These are phyloP conservation scores for Cercospora sp. DNA, from an alignment of 2,329 filamentous ascomycete species.

Conservation along the genomic window DNA sequence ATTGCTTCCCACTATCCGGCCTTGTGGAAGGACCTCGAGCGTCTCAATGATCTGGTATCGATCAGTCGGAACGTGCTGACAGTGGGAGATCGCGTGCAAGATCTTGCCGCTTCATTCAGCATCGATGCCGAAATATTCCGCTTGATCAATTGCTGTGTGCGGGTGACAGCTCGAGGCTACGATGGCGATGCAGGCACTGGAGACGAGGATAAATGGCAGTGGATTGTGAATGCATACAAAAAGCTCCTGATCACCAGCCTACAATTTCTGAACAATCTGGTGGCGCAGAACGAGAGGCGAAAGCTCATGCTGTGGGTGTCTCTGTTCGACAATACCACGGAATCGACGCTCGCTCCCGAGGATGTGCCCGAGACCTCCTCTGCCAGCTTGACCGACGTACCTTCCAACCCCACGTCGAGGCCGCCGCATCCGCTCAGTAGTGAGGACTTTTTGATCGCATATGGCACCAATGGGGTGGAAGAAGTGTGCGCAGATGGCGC, in stretches of 20 bases:
- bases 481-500: conserved; percentile 25
- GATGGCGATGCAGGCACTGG: conserved; percentile 62
- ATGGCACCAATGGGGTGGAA: conserved; percentile 30
- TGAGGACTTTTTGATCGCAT: conserved; percentile 35
- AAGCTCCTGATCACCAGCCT: conserved; percentile 64
- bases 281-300: conserved; percentile 64
- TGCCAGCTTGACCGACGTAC: conserved; percentile 32
- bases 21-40: conserved; percentile 62
- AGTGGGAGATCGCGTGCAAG: conserved; percentile 61
- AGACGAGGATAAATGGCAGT: conserved; percentile 66
- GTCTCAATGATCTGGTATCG: conserved; percentile 61
- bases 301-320: conserved; percentile 67
- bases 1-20: conserved; percentile 61
- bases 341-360: conserved; percentile 33
- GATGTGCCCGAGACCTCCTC: conserved; percentile 34
- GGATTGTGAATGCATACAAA: conserved; percentile 65
- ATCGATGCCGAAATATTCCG: conserved; percentile 63
- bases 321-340: conserved; percentile 55
- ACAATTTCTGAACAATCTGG: conserved; percentile 67
- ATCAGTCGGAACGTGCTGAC: conserved; percentile 64
- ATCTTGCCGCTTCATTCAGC: conserved; percentile 60
- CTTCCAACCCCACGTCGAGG: conserved; percentile 33
- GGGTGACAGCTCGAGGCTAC: conserved; percentile 64
- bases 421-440: conserved; percentile 30
- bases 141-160: conserved; percentile 63